Base-by-base conservation (phyloP, 129 eudicot genomes). In the Tagetes patula region DNA sequence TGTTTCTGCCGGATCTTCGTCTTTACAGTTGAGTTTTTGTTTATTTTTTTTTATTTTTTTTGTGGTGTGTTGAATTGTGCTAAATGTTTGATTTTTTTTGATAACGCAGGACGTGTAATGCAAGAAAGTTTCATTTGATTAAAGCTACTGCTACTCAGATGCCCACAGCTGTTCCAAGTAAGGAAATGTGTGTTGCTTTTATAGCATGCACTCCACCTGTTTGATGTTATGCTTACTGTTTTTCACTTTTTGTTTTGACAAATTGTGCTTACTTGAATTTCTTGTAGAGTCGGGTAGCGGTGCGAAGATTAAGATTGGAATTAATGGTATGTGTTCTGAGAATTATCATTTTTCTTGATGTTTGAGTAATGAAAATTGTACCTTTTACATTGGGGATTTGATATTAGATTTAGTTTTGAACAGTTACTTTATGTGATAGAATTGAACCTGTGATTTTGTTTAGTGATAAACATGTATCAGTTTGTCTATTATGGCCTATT, bases 131-230 rank as follows among this genome's bases (percentile, higher is more conserved):
- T 36, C 76, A 76, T 71, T 84, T 91, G 14, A 83, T 90, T 42
- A 86, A 77, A 86, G 97, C 99, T 11, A 90, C 96, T 1, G 97
- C 97, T 62, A 90, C 96, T 6, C 86, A 86, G 76, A 27, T 75
- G 14, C 99, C 97, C 5, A 87, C 86, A 41, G 69, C 84, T 1
- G 81, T 90, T 66, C 62, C 67, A 32, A 88, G 99, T 90, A 86
- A 77, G 89, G 72, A 52, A 27, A 31, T 46, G 1, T 46, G 37
- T 30, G 45, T 7, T 20, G 7, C 38, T 11, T 73, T 14, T 3
- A 46, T 53, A 58, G 2, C 60, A 14, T 63, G 31, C 37, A 38
- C 52, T 13, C 36, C 8, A 61, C 31, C 50, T 45, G 73, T 72
- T 65, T 34, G 65, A 53, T 30, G 11, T 43, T 31, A 52, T 33